phyloP scores from a whole-genome alignment of 1,284 basidiomycete species.

The Irpex rosettiformis region DNA sequence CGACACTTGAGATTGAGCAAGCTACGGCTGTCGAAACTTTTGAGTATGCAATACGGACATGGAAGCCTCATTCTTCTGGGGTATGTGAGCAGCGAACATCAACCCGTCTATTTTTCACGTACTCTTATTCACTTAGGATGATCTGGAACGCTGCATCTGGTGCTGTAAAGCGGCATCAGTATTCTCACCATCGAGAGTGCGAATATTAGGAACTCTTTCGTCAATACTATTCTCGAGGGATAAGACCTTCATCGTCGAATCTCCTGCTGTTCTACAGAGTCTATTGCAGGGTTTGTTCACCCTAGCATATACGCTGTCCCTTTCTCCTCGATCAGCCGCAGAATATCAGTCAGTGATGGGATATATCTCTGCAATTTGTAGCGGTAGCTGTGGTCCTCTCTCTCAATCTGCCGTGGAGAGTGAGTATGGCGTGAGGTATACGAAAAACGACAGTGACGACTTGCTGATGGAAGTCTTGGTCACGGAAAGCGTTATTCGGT shows the following conservation, averaged over 20 bases:
- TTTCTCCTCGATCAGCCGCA: constrained; percentile 16
- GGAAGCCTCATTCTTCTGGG: constrained; percentile 51
- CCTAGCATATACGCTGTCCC: constrained; percentile 38
- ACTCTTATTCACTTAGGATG: constrained; percentile 41
- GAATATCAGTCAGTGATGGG: constrained; percentile 28
- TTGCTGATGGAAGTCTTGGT: constrained; percentile 26
- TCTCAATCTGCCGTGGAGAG: constrained; percentile 30
- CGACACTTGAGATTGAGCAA: constrained; percentile 45
- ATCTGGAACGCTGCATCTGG: constrained; percentile 61
- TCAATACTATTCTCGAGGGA: constrained; percentile 46
- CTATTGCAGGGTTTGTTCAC: constrained; percentile 50
- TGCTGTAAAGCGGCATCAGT: constrained; percentile 56
- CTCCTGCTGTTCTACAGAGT: constrained; percentile 47
- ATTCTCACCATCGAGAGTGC: constrained; percentile 38
- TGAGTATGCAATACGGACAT: constrained; percentile 51
- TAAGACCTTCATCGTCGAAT: constrained; percentile 38
- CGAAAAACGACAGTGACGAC: constrained; percentile 28
- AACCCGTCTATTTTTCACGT: neutral
- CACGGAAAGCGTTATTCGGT: constrained; percentile 34
- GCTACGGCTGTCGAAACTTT: constrained; percentile 58
- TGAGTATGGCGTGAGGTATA: constrained; percentile 32
- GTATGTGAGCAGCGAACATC: constrained; percentile 21
- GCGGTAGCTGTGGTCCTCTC: constrained; percentile 30
- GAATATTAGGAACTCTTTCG: constrained; percentile 47
- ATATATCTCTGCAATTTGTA: constrained; percentile 26